These are phyloP conservation scores for Naegleria gruberi DNA, from an alignment of 208 protist genomes.

Conservation along the genomic window DNA sequence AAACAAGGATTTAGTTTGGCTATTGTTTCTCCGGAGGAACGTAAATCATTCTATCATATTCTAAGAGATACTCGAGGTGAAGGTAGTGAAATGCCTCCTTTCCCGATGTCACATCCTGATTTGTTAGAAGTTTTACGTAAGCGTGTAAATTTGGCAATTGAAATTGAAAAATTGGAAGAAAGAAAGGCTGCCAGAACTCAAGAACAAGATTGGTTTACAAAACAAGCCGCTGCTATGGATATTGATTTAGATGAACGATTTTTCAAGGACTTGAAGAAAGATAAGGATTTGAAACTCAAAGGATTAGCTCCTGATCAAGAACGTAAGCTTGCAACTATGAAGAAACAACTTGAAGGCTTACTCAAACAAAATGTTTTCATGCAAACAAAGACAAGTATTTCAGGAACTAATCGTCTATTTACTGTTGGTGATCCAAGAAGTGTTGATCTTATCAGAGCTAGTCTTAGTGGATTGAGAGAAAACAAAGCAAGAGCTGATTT, in stretches of 20 bases:
- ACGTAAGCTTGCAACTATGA: not conserved
- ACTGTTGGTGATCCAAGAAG: not conserved
- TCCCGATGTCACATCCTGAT: not conserved
- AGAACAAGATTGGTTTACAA: slow-evolving; percentile 36
- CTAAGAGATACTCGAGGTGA: slow-evolving; percentile 29
- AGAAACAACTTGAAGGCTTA: not conserved
- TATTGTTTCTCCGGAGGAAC: slow-evolving; percentile 82
- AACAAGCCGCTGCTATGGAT: slow-evolving; percentile 45
- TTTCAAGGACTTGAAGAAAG: not conserved
- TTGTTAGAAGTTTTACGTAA: not conserved
- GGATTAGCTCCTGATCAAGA: not conserved
- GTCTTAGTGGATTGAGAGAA: not conserved
- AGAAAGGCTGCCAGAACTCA: slow-evolving; percentile 22
- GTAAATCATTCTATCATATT: slow-evolving; percentile 33
- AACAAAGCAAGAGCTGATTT: not conserved
- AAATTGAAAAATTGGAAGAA: not conserved
- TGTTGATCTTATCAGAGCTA: not conserved
- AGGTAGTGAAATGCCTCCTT: not conserved
- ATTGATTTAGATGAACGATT: slow-evolving; percentile 50
- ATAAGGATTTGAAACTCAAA: not conserved
- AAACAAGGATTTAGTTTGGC: slow-evolving; percentile 60
- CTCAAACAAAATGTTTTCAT: not conserved
- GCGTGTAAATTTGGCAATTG: not conserved
- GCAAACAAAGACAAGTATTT: not conserved
- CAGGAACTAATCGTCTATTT: not conserved